phyloP scores from a whole-genome alignment of 805 yeast genomes.

The Ascoidea rubescens region DNA sequence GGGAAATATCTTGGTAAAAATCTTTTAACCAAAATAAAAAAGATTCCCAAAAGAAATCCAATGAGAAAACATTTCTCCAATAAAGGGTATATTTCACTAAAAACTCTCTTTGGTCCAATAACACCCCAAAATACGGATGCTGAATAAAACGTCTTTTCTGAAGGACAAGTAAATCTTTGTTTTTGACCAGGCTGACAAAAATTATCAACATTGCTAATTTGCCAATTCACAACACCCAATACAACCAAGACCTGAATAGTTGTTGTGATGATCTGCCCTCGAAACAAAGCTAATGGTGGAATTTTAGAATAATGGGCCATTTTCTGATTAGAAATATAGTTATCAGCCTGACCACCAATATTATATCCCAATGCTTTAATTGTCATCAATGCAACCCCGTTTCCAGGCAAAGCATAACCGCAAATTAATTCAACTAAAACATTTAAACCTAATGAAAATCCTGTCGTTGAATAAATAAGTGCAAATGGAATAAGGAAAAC shows the following conservation, averaged over 20 bases:
- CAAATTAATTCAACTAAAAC: conserved; percentile 42
- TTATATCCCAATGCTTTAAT: conserved; percentile 41
- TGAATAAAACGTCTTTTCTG: conserved; percentile 29
- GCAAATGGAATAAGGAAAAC: conserved; percentile 38
- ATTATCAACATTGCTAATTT: conserved; percentile 19
- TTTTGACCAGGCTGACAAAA: conserved; percentile 22
- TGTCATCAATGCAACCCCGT: conserved; percentile 38
- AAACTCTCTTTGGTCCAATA: conserved; percentile 41
- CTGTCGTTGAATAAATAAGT: conserved; percentile 34
- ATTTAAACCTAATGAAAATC: conserved; percentile 31
- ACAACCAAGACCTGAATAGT: conserved; percentile 18
- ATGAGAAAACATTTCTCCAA: conserved; percentile 51
- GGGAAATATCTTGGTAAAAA: conserved; percentile 15
- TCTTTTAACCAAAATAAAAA: conserved; percentile 17
- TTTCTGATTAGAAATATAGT: conserved; percentile 41
- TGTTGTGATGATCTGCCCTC: conserved; percentile 25
- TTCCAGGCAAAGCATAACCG: conserved; percentile 43
- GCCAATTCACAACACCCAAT: conserved; percentile 23
- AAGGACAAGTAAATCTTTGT: conserved; percentile 27
- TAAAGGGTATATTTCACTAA: conserved; percentile 43
- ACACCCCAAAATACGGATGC: conserved; percentile 42
- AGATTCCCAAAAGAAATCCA: conserved; percentile 27
- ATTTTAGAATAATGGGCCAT: conserved; percentile 44
- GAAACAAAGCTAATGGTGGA: conserved; percentile 45
- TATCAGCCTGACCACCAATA: conserved; percentile 51